Base-by-base conservation (phyloP, 208 protist genomes). In the Trypanosoma theileri region DNA sequence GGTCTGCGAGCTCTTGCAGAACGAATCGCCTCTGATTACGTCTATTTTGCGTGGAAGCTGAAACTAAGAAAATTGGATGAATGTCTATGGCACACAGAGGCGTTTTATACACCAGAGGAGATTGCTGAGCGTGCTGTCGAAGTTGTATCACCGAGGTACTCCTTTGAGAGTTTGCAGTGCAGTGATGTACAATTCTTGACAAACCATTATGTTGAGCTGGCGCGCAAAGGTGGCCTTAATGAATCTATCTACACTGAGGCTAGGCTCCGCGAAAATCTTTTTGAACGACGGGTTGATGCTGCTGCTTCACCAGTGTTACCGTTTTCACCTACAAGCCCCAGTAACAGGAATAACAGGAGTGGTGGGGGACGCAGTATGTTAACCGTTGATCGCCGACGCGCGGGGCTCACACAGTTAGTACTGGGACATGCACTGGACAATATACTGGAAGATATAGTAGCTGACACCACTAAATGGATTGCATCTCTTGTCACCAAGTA, bases 401-500 rank as follows among this genome's bases (percentile, higher is more conserved):
- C 82, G 0, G 67, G 67, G 8, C 22, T 72, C 22, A 66, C 67
- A 16, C 67, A 72, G 51, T 57, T 72, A 26, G 67, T 93, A 55
- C 63, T 93, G 13, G 82, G 82, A 45, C 84, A 88, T 68, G 79
- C 75, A 14, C 64, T 93, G 12, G 79, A 85, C 13, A 88, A 87
- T 44, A 60, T 93, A 21, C 65, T 88, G 66, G 63, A 87, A 13
- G 80, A 86, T 19, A 59, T 90, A 26, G 52, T 90, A 9, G 71
- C 67, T 4, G 87, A 93, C 60, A 88, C 87, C 28, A 69, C 77
- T 26, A 73, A 57, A 2, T 93, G 87, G 87, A 52, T 92, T n/a
- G 59, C 64, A 13, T 60, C 54, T 22, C 13, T 63, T 71, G 54
- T 26, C 4, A 24, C 11, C 4, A 64, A 68, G 22, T 52, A 64